Conservation (phyloP, 805 yeast genomes). For the Metschnikowia amazonensis region DNA sequence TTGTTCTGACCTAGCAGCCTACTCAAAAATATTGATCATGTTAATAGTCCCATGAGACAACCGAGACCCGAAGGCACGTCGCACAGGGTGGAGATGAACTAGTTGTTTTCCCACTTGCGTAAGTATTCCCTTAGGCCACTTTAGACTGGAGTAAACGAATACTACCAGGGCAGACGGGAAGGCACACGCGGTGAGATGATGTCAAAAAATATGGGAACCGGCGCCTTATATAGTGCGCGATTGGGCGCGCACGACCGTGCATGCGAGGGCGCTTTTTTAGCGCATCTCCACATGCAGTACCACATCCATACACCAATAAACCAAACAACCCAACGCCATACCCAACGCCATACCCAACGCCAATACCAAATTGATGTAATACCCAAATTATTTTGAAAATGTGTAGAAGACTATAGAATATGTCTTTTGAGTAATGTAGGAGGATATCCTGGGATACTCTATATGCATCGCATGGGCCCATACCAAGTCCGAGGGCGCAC, state of each 20-base stretch:
- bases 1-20: too few species aligned
- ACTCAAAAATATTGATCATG: slow-evolving; percentile 20
- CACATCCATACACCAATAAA: background rate
- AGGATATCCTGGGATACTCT: too few species aligned
- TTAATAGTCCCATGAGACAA: slow-evolving; percentile 21
- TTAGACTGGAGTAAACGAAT: slow-evolving; percentile 49
- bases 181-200: slow-evolving; percentile 42
- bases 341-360: too few species aligned
- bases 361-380: too few species aligned
- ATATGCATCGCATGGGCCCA: too few species aligned
- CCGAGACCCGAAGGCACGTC: slow-evolving; percentile 17
- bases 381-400: too few species aligned
- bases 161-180: slow-evolving; percentile 46
- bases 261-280: background rate
- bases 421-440: too few species aligned
- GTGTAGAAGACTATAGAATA: too few species aligned
- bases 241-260: slow-evolving; percentile 4
- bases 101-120: slow-evolving; percentile 40
- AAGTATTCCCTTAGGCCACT: slow-evolving; percentile 45
- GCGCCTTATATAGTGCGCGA: background rate
- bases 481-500: too few species aligned
- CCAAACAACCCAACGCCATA: too few species aligned
- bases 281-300: background rate
- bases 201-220: background rate
- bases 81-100: slow-evolving; percentile 47